Evolutionary conservation across 164 flowering plant genomes (phyloP).

Genomic region (Malania oleifera): DNA sequence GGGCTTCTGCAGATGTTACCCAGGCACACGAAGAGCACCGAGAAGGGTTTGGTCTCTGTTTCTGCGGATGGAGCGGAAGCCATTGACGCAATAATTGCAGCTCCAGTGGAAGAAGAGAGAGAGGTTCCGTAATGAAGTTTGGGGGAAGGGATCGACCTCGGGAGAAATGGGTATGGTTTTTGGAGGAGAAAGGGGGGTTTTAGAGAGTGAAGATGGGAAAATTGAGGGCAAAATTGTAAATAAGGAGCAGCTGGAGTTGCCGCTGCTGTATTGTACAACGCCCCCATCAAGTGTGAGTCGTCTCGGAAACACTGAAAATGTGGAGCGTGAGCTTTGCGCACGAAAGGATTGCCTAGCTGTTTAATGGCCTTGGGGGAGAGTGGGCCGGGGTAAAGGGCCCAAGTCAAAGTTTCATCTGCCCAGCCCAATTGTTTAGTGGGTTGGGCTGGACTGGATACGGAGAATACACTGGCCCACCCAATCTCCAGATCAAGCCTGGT

Average conservation of each 20-base stretch:
- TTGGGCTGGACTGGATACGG: no score
- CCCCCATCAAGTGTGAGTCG: conserved; percentile 9
- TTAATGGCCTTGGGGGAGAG: no score
- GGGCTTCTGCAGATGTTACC: conserved; percentile 98
- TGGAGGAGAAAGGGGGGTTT: conserved; percentile 9
- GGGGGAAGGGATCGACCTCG: neutral
- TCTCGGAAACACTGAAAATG: no score
- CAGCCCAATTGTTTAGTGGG: no score
- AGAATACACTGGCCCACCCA: no score
- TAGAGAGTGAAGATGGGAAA: conserved; percentile 11
- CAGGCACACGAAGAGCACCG: conserved; percentile 93
- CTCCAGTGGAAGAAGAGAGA: conserved; percentile 7
- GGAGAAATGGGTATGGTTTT: conserved; percentile 7
- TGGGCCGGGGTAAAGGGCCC: no score
- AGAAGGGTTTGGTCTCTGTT: conserved; percentile 51
- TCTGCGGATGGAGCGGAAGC: conserved; percentile 28
- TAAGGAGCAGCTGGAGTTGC: neutral
- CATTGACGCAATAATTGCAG: conserved; percentile 19
- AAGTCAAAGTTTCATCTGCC: no score
- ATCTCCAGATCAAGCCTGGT: no score
- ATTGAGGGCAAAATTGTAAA: conserved; percentile 25
- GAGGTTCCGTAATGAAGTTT: neutral
- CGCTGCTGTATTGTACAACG: conserved; percentile 1
- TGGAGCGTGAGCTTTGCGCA: neutral
- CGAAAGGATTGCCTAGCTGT: no score